Evolutionary conservation across 2,329 filamentous ascomycete species (phyloP).

Genomic region (Paracamarosporium sp.): DNA sequence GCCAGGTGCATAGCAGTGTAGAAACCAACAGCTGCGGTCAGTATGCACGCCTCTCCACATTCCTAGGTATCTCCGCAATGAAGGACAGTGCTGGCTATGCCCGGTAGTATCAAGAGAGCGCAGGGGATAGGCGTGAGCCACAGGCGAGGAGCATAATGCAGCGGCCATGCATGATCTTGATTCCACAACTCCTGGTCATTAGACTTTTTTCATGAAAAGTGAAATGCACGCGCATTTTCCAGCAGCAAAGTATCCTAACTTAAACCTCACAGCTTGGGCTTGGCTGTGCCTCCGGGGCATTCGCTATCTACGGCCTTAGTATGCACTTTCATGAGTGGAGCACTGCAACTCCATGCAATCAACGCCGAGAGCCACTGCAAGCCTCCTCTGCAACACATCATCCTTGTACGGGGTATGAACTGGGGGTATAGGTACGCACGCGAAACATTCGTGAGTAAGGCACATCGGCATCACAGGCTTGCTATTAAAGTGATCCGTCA

Average conservation of each 20-base stretch:
- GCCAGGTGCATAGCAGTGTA: too few relatives aligned
- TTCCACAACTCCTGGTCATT: neutral
- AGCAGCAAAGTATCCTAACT: neutral
- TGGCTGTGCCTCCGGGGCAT: slow-evolving; percentile 1
- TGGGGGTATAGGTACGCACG: neutral
- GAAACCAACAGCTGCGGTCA: too few relatives aligned
- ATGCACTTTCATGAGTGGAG: slow-evolving; percentile 2
- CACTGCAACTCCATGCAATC: slow-evolving; percentile 4
- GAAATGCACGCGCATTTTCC: neutral
- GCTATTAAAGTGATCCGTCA: neutral
- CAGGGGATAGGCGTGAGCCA: too few relatives aligned
- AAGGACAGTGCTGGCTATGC: too few relatives aligned
- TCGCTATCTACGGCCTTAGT: slow-evolving; percentile 2
- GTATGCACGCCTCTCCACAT: too few relatives aligned
- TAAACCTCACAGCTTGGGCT: slow-evolving; percentile 4
- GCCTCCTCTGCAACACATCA: neutral
- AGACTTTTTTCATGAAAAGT: neutral
- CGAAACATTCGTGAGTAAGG: neutral
- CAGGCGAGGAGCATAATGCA: too few relatives aligned
- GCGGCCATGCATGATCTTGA: too few relatives aligned
- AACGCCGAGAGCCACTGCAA: slow-evolving; percentile 1
- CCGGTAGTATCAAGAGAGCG: too few relatives aligned
- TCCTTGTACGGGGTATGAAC: neutral
- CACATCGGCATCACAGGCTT: neutral
- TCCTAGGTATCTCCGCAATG: too few relatives aligned